phyloP scores from a whole-genome alignment of 495 filamentous ascomycete species.

The Xylaria venustula region DNA sequence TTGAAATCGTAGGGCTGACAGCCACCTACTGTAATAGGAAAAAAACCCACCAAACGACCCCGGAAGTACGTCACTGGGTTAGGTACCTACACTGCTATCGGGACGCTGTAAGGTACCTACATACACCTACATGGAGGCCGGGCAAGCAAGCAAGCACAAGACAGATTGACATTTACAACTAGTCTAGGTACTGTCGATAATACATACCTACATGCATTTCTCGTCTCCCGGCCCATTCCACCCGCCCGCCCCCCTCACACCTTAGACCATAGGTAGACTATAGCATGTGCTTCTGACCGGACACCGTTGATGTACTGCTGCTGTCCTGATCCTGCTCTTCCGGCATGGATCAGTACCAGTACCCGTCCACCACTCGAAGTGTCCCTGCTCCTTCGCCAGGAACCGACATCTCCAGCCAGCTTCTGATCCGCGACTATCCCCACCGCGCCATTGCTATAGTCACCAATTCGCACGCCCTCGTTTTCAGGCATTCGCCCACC shows the following conservation, averaged over 20 bases:
- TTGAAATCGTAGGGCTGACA: constrained; percentile 7
- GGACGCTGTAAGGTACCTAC: neutral
- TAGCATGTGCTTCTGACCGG: constrained; percentile 29
- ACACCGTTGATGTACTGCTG: constrained; percentile 17
- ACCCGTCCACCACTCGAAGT: constrained; percentile 23
- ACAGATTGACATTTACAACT: neutral
- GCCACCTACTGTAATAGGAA: constrained; percentile 4
- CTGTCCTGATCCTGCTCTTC: constrained; percentile 28
- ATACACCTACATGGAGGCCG: neutral
- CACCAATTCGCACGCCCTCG: constrained; percentile 73
- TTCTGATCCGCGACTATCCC: constrained; percentile 75
- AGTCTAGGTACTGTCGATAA: neutral
- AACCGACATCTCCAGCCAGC: constrained; percentile 47
- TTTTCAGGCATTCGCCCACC: constrained; percentile 71
- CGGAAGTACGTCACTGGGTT: constrained; percentile 8
- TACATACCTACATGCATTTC: neutral
- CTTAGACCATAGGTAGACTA: no score
- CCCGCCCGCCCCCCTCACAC: no score
- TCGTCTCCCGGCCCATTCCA: no score
- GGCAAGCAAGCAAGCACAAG: neutral
- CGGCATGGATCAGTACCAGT: constrained; percentile 37
- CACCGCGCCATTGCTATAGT: constrained; percentile 81
- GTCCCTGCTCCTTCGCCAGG: constrained; percentile 30
- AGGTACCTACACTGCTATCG: neutral
- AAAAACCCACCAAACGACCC: neutral